phyloP scores from a whole-genome alignment of 371 early-diverging fungal species.

The Rhizomucor miehei region DNA sequence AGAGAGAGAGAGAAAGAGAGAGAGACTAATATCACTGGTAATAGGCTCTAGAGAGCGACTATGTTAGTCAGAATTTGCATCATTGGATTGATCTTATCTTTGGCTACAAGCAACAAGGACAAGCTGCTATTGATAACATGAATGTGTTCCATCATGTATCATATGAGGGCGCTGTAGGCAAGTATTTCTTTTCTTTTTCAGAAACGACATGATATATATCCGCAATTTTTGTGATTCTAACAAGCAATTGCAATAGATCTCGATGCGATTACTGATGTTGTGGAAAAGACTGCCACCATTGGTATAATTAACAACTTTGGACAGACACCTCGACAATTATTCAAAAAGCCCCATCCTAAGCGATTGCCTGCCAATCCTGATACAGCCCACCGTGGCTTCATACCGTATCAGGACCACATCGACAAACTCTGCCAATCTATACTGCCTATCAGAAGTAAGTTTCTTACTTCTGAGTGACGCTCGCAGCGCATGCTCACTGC shows the following conservation, averaged over 20 bases:
- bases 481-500: neutral
- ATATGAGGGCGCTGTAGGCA: constrained; percentile 87
- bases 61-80: constrained; percentile 81
- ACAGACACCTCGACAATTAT: constrained; percentile 87
- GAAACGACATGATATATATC: neutral
- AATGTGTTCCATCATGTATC: constrained; percentile 91
- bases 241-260: no score
- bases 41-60: constrained; percentile 86
- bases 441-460: constrained; percentile 51
- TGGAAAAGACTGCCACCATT: constrained; percentile 88
- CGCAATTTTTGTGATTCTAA: no score
- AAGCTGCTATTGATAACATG: constrained; percentile 74
- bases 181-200: neutral
- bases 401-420: constrained; percentile 49
- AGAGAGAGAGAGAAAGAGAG: neutral
- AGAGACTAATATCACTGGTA: constrained; percentile 1
- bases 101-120: constrained; percentile 87
- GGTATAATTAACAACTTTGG: constrained; percentile 96
- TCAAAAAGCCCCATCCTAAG: constrained; percentile 74
- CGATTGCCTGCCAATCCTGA: constrained; percentile 37
- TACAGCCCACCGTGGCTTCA: constrained; percentile 34
- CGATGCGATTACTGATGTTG: constrained; percentile 82
- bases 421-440: constrained; percentile 59
- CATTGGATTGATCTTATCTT: constrained; percentile 92
- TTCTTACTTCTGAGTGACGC: neutral